Evolutionary conservation across 331 rosid species (phyloP).

Genomic region (Pyracantha coccinea): DNA sequence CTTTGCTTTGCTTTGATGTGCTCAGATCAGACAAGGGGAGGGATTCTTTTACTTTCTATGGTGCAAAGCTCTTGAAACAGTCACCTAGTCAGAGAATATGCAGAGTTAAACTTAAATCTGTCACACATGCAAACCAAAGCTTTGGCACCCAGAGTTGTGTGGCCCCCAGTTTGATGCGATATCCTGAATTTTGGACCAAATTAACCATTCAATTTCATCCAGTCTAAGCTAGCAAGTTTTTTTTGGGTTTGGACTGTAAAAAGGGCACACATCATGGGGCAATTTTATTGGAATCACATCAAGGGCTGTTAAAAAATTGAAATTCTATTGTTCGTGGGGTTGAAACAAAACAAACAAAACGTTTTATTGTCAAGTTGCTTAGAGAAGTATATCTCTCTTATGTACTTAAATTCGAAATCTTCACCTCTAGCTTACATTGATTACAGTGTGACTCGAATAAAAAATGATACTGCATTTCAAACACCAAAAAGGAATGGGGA

Average conservation of each 20-base stretch:
- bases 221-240: background rate
- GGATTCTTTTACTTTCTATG: no score
- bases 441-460: no score
- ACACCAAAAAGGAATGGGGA: no score
- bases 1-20: conserved; percentile 3
- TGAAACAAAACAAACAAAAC: no score
- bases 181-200: background rate
- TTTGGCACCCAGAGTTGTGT: background rate
- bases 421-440: no score
- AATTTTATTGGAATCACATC: background rate
- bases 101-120: conserved; percentile 20
- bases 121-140: conserved; percentile 24
- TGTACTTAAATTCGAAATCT: no score
- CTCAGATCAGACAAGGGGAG: no score
- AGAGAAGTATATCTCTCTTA: no score
- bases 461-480: no score
- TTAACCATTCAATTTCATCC: background rate
- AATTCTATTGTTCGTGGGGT: background rate
- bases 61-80: conserved; percentile 24
- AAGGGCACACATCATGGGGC: background rate
- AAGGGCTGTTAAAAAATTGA: background rate
- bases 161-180: background rate
- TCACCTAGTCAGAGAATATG: conserved; percentile 3
- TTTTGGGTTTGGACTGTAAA: background rate
- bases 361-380: no score